A percentile compares a stretch with the other conserved stretches of the same genome.
These are phyloP conservation scores for Xerocomellus dryophilus DNA, from an alignment of 768 basidiomycete species.

Conservation along the genomic window DNA sequence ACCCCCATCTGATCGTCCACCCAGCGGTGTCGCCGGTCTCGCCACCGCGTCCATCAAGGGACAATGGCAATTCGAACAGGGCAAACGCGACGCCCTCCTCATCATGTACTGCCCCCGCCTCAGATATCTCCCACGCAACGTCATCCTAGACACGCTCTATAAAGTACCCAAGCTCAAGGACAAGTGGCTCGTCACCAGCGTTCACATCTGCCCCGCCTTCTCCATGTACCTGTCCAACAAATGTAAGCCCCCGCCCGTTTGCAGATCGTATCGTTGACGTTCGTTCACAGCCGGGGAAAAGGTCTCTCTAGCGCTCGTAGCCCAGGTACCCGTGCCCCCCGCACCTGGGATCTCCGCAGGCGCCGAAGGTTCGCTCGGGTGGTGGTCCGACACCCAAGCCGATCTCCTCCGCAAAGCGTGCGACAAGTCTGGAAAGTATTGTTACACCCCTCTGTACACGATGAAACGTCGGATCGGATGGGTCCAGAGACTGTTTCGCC, in stretches of 20 bases:
- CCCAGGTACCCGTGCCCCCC: conserved; percentile 11
- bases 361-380: conserved; percentile 9
- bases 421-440: conserved; percentile 21
- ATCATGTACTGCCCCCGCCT: conserved; percentile 33
- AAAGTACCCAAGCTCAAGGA: conserved; percentile 22
- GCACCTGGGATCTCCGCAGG: conserved; percentile 11
- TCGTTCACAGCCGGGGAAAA: conserved; percentile 20
- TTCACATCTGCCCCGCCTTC: conserved; percentile 32
- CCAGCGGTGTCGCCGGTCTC: conserved; percentile 24
- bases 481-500: conserved; percentile 8
- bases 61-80: conserved; percentile 33
- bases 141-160: conserved; percentile 26
- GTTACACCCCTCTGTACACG: conserved; percentile 27
- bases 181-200: conserved; percentile 35
- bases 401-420: conserved; percentile 25
- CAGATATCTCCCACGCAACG: conserved; percentile 17
- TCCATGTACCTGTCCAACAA: conserved; percentile 35
- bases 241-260: neutral
- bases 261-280: neutral
- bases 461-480: conserved; percentile 16
- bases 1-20: neutral
- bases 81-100: conserved; percentile 34
- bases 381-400: conserved; percentile 22
- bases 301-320: conserved; percentile 23
- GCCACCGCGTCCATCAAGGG: conserved; percentile 33